Percentiles rank a stretch among this genome's conserved stretches.
phyloP scores from a whole-genome alignment of 139 green algal species.

The Ulvella scutata region DNA sequence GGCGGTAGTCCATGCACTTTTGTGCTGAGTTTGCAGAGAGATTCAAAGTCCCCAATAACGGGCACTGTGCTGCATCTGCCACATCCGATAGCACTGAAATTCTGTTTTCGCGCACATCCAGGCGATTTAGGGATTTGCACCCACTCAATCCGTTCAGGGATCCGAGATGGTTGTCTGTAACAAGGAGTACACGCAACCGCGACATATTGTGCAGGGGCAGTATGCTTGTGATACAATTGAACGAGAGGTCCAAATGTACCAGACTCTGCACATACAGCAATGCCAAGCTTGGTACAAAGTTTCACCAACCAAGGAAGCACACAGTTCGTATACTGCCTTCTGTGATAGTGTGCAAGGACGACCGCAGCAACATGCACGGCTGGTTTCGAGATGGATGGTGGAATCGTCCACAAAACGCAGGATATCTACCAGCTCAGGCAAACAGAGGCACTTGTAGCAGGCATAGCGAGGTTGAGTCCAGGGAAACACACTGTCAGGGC shows the following conservation, averaged over 20 bases:
- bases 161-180: constrained; percentile 15
- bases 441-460: too few relatives aligned
- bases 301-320: too few relatives aligned
- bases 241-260: constrained; percentile 11
- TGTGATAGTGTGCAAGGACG: not conserved
- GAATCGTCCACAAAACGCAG: not conserved
- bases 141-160: constrained; percentile 8
- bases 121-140: constrained; percentile 9
- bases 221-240: constrained; percentile 13
- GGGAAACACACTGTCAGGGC: not conserved
- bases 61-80: not conserved
- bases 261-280: constrained; percentile 7
- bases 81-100: constrained; percentile 20
- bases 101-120: constrained; percentile 26
- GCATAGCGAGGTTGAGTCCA: too few relatives aligned
- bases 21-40: constrained; percentile 17
- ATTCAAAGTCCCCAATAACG: constrained; percentile 16
- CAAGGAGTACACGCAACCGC: constrained; percentile 16
- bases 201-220: constrained; percentile 6
- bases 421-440: not conserved
- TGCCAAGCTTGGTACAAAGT: too few relatives aligned
- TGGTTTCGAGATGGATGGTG: not conserved
- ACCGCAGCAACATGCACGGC: not conserved
- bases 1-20: constrained; percentile 8
- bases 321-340: too few relatives aligned